Evolutionary conservation across 202 grass and related monocot genomes (phyloP), one percentile per base, ranked within the genome.

Genomic region (Schoenoplectus triqueter): DNA sequence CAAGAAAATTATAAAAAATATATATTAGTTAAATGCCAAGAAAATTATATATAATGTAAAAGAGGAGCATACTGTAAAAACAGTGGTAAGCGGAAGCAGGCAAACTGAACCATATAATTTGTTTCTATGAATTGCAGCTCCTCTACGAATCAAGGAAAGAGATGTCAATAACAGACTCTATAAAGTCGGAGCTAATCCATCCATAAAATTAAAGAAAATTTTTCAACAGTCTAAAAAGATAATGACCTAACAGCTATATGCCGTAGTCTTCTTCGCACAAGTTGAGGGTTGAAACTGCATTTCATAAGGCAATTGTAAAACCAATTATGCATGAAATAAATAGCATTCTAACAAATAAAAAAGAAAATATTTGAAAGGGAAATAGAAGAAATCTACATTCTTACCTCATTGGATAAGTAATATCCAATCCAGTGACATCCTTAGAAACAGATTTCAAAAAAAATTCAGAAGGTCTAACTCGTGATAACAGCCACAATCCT

Each of bases 41-140:
- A 31, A 31, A 88, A 87, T 59, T 52, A 74, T 44, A 84, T 85
- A 69, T 39, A 45, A 55, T 55, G 42, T 51, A 57, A 55, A 65
- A 49, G 19, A 6, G 65, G 82, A 79, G 82, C 96, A 88, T 99
- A 99, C 96, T 88, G 70, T 92, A 72, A 99, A 91, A 91, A 99
- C 59, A 80, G 80, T 89, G 52, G 91, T 90, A 78, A 89, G 11
- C 40, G 96, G 96, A 83, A 99, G 81, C 74, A 99, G 75, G 80
- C 87, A 94, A 87, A 95, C 85, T 80, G 93, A 95, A 42, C 90
- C 93, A 88, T 99, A 99, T 54, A 99, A 87, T 88, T 88, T 92
- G 82, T 88, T 95, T 88, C 83, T 98, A 84, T 95, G 96, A 82
- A 98, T 41, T 88, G 96, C 76, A 47, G 86, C 89, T n/a, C 96